Conservation (phyloP, 2,329 filamentous ascomycete species). For the Orbilia brochopaga region DNA sequence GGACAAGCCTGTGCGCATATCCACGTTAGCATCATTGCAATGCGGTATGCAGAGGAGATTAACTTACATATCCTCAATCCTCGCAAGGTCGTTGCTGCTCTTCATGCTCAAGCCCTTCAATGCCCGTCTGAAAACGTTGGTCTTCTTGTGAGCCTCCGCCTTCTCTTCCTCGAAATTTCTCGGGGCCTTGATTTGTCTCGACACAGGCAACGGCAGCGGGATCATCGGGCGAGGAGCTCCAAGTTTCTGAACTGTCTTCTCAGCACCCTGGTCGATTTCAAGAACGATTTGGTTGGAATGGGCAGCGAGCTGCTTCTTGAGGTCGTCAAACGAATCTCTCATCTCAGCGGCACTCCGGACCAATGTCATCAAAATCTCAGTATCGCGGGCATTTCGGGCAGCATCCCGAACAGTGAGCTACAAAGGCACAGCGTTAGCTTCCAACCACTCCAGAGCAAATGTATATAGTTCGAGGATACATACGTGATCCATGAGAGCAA, state of each 20-base stretch:
- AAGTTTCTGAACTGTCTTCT: conserved; percentile 81
- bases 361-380: conserved; percentile 91
- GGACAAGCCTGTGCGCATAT: conserved; percentile 68
- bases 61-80: conserved; percentile 79
- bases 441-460: neutral
- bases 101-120: conserved; percentile 87
- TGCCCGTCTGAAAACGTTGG: conserved; percentile 93
- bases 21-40: conserved; percentile 16
- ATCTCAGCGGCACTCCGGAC: conserved; percentile 95
- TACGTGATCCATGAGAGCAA: conserved; percentile 95
- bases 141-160: conserved; percentile 71
- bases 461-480: conserved; percentile 57
- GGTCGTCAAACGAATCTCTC: conserved; percentile 93
- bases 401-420: conserved; percentile 93
- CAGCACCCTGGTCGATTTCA: conserved; percentile 84
- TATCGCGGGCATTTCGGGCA: conserved; percentile 92
- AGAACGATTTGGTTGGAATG: conserved; percentile 89
- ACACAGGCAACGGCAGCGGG: conserved; percentile 70
- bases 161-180: conserved; percentile 64
- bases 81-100: conserved; percentile 82
- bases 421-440: conserved; percentile 28
- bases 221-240: conserved; percentile 80
- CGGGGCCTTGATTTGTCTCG: conserved; percentile 62
- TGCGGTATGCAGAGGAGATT: conserved; percentile 53
- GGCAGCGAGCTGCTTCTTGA: conserved; percentile 88